Evolutionary conservation across 257 asterid species (phyloP).

Genomic region (Jacaranda mimosifolia): DNA sequence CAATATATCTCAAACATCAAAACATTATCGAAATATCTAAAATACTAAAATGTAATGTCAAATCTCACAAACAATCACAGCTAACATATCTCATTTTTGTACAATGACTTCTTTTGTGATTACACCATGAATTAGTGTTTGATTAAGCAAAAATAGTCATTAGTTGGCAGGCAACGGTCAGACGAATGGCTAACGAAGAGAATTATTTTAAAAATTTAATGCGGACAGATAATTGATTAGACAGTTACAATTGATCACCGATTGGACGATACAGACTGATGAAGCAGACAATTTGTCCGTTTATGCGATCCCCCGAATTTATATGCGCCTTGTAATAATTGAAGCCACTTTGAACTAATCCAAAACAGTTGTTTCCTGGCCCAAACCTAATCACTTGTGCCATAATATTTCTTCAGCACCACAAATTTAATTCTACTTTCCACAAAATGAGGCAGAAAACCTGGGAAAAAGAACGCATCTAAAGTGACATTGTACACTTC

Average conservation of each 20-base stretch:
- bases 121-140: too few species aligned
- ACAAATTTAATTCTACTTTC: conserved; percentile 7
- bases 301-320: neutral
- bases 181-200: neutral
- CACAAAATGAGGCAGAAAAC: neutral
- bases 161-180: neutral
- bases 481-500: too few species aligned
- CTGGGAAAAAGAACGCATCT: too few species aligned
- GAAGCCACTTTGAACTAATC: conserved; percentile 18
- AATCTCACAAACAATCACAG: too few species aligned
- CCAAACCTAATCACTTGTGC: neutral
- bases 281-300: neutral
- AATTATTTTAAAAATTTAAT: neutral
- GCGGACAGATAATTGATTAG: neutral
- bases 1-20: too few species aligned
- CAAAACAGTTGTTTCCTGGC: conserved; percentile 7
- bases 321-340: neutral
- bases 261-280: neutral
- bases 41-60: too few species aligned
- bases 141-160: neutral
- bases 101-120: too few species aligned
- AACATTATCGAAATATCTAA: too few species aligned
- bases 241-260: neutral
- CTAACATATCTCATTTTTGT: too few species aligned
- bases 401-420: neutral